Conservation (phyloP, 352 stramenopile genomes). For the Phytophthora nicotianae region DNA sequence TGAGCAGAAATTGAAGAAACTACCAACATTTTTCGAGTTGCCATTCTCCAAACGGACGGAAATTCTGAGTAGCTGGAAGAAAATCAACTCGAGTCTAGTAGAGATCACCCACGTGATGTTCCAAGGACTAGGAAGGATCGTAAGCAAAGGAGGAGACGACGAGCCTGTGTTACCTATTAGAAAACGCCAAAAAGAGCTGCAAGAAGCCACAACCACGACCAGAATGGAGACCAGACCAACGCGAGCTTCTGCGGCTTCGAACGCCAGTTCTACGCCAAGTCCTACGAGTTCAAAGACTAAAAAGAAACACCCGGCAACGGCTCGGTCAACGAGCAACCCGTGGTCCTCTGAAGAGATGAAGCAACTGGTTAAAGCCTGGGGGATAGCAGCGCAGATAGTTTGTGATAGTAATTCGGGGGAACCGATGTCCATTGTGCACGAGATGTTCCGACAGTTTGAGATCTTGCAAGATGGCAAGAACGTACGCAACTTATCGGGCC, state of each 20-base stretch:
- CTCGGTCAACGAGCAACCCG: conserved; percentile 13
- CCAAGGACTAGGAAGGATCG: conserved; percentile 24
- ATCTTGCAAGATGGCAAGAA: conserved; percentile 23
- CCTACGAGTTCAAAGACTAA: not conserved
- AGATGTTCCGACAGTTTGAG: conserved; percentile 38
- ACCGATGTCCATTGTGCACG: conserved; percentile 39
- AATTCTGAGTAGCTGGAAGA: conserved; percentile 33
- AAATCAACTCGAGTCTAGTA: conserved; percentile 37
- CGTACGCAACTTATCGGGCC: conserved; percentile 30
- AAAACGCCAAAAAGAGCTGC: conserved; percentile 15
- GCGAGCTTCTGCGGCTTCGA: not conserved
- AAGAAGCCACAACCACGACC: conserved; percentile 2
- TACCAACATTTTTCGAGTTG: conserved; percentile 38
- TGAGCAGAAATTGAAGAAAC: conserved; percentile 18
- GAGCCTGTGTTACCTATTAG: conserved; percentile 1
- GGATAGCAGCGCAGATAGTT: conserved; percentile 21
- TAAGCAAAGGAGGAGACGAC: conserved; percentile 27
- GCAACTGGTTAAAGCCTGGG: conserved; percentile 38
- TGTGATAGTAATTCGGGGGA: conserved; percentile 15
- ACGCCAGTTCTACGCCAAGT: not conserved
- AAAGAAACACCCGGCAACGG: conserved; percentile 4
- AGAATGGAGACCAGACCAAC: conserved; percentile 20
- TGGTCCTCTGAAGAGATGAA: conserved; percentile 39
- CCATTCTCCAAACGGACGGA: conserved; percentile 5
- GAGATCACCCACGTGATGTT: conserved; percentile 37